A percentile compares a stretch with the other conserved stretches of the same genome.
phyloP scores from a whole-genome alignment of 2,329 filamentous ascomycete genomes.

The Whalleya microplaca region DNA sequence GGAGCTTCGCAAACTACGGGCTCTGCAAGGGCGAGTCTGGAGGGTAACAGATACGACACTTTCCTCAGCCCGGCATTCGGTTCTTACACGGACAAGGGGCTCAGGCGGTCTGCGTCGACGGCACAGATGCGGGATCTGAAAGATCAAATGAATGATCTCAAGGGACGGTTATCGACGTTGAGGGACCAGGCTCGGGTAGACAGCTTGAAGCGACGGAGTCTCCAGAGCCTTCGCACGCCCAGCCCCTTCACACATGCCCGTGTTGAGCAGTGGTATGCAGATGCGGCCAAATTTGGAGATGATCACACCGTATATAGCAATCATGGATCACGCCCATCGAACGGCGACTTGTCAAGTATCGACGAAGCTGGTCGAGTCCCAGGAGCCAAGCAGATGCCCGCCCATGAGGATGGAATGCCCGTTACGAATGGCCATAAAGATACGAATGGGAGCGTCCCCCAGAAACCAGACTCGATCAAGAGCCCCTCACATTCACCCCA shows the following conservation, averaged over 20 bases:
- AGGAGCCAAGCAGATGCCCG: slow-evolving; percentile 4
- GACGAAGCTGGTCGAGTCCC: slow-evolving; percentile 20
- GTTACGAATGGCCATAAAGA: slow-evolving; percentile 34
- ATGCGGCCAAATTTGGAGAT: slow-evolving; percentile 33
- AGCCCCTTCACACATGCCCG: slow-evolving; percentile 78
- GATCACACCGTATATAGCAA: slow-evolving; percentile 19
- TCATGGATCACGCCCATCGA: slow-evolving; percentile 11
- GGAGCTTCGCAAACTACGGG: slow-evolving; percentile 41
- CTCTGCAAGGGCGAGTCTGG: slow-evolving; percentile 26
- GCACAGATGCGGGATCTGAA: slow-evolving; percentile 74
- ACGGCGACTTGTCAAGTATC: slow-evolving; percentile 21
- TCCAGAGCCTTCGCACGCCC: slow-evolving; percentile 74
- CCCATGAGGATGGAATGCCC: slow-evolving; percentile 33
- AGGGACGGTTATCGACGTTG: slow-evolving; percentile 80
- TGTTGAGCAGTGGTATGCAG: slow-evolving; percentile 56
- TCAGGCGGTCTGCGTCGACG: slow-evolving; percentile 72
- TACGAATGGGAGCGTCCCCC: slow-evolving; percentile 30
- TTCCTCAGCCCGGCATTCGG: slow-evolving; percentile 52
- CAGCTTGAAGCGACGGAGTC: slow-evolving; percentile 74
- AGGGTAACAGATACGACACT: slow-evolving; percentile 40
- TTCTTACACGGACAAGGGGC: slow-evolving; percentile 47
- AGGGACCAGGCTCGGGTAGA: slow-evolving; percentile 80
- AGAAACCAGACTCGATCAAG: slow-evolving; percentile 18
- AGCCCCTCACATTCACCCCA: slow-evolving; percentile 6
- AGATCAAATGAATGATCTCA: slow-evolving; percentile 83